Evolutionary conservation across 768 basidiomycete species (phyloP).

Genomic region (Suillus subluteus): DNA sequence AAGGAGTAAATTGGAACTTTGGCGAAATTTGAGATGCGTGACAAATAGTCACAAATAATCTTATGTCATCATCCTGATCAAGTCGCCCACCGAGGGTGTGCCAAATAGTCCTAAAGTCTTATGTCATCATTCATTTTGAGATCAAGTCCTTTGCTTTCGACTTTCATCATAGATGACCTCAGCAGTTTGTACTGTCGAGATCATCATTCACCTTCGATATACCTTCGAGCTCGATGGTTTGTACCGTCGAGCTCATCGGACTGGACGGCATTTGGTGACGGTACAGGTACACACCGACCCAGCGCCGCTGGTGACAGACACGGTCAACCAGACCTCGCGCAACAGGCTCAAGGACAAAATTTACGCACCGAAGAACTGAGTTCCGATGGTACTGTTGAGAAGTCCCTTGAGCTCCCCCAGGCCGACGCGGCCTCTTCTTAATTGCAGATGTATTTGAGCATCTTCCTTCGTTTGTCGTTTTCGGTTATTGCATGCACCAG

Average conservation of each 20-base stretch:
- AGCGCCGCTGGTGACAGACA: constrained; percentile 40
- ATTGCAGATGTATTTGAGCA: neutral
- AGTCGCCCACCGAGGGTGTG: too few relatives aligned
- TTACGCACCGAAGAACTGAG: constrained; percentile 17
- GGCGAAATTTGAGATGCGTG: too few relatives aligned
- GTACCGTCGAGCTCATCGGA: constrained; percentile 23
- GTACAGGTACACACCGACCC: constrained; percentile 13
- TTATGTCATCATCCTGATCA: too few relatives aligned
- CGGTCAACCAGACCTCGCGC: constrained; percentile 35
- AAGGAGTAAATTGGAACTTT: too few relatives aligned
- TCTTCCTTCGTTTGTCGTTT: neutral
- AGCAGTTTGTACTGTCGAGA: too few relatives aligned
- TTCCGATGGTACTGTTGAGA: neutral
- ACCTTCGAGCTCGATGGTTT: too few relatives aligned
- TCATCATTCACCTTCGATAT: too few relatives aligned
- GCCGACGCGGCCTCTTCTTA: neutral
- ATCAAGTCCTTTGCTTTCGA: too few relatives aligned
- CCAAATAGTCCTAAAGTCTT: too few relatives aligned
- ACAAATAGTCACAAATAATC: too few relatives aligned
- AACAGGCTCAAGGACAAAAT: constrained; percentile 9
- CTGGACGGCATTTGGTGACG: constrained; percentile 42
- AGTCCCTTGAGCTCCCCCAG: neutral
- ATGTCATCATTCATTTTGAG: too few relatives aligned
- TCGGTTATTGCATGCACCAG: neutral
- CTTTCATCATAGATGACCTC: too few relatives aligned